phyloP scores from a whole-genome alignment of 257 asterid genomes.

The Solanum chiquidenum region DNA sequence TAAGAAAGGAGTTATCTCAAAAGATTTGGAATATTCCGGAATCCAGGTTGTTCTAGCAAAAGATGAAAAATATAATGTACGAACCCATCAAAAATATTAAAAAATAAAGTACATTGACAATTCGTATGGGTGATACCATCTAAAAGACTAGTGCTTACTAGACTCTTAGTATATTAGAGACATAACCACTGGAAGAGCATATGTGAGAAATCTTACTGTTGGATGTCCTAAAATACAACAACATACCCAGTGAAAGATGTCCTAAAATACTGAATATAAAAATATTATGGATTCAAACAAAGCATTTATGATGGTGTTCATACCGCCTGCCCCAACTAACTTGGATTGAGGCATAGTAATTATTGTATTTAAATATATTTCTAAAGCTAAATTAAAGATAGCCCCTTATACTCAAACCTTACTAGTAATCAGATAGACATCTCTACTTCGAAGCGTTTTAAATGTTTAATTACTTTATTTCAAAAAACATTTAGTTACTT shows the following conservation, averaged over 20 bases:
- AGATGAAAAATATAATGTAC: background rate
- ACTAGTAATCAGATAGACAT: background rate
- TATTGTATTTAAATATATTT: background rate
- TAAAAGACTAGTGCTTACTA: background rate
- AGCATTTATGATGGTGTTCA: background rate
- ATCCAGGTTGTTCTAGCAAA: background rate
- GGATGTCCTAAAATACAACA: background rate
- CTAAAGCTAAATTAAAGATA: background rate
- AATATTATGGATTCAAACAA: background rate
- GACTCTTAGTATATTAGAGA: background rate
- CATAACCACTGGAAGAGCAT: background rate
- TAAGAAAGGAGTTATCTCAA: background rate
- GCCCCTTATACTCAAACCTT: background rate
- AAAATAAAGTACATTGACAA: background rate
- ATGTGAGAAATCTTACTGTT: background rate
- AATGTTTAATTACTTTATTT: background rate
- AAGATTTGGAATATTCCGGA: background rate
- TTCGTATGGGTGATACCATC: background rate
- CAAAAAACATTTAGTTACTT: background rate
- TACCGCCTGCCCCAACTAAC: background rate
- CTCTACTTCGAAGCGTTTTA: background rate
- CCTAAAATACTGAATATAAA: background rate
- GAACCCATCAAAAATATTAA: background rate
- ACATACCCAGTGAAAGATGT: background rate
- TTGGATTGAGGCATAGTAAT: background rate